Base-by-base conservation (phyloP, 441 rosid species). In the Geranium incanum region DNA sequence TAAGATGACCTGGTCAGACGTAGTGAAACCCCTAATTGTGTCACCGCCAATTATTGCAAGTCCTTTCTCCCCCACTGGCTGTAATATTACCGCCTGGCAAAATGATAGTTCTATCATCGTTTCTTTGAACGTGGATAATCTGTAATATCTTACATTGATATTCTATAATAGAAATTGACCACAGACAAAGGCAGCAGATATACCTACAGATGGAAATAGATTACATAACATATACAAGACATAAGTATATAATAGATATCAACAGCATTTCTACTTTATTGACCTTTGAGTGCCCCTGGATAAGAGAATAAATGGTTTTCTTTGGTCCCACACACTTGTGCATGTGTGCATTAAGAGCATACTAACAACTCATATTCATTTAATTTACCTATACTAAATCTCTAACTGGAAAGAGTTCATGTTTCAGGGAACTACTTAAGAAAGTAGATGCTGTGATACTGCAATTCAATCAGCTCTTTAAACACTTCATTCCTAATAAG, bases 51-150 rank as follows among this genome's bases (percentile, higher is more conserved):
- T 86, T 52, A 91, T 37, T 6, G 80, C 84, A 62, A 89, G 64
- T 74, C 98, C 93, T 76, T 75, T 84, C 71, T 87, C 93, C 60
- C 93, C 92, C 71, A 91, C 84, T 55, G 97, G 95, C 84, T 91
- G 97, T 84, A 93, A 81, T 80, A 91, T 88, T 79, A 91, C 96
- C 50, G 93, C 97, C 97, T 91, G 72, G 5, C 12, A 67, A 70
- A 78, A 71, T 62, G 36, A 79, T 75, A 41, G 52, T 33, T 68
- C 48, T 36, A 68, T 78, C 9, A 76, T 60, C 6, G 68, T 19
- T 63, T 28, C 33, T 45, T 39, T 16, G 57, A 19, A 48, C n/a
- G 12, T 48, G 57, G 57, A 12, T 13, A 48, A 13, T 48, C n/a
- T 48, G 2, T 48, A 48, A 48, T 9, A 48, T 48, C n/a, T 48